Evolutionary conservation across 306 rosid species (phyloP).

Genomic region (Purshia tridentata): DNA sequence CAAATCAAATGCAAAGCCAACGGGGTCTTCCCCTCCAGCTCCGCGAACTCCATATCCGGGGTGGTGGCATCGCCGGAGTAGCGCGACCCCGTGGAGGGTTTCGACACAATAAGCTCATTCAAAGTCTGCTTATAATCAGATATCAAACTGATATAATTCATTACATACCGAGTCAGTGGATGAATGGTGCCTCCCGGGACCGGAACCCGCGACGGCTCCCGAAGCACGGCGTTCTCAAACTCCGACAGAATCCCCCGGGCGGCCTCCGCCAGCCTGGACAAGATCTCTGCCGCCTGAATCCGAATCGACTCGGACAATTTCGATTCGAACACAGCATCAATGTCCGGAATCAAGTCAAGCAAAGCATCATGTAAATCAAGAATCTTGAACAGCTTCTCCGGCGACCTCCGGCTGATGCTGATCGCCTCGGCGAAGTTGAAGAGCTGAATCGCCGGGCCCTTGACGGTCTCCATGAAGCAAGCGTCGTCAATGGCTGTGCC

Average conservation of each 20-base stretch:
- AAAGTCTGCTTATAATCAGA: conserved; percentile 82
- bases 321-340: conserved; percentile 79
- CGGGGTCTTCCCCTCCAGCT: conserved; percentile 75
- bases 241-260: conserved; percentile 90
- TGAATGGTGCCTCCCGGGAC: conserved; percentile 98
- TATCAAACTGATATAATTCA: conserved; percentile 91
- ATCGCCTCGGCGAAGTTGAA: conserved; percentile 92
- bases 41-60: conserved; percentile 89
- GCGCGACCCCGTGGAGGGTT: conserved; percentile 81
- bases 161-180: conserved; percentile 94
- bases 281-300: conserved; percentile 86
- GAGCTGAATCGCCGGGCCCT: conserved; percentile 89
- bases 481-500: conserved; percentile 84
- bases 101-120: conserved; percentile 86
- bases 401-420: conserved; percentile 86
- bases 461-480: conserved; percentile 91
- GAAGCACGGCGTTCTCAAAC: conserved; percentile 88
- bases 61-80: conserved; percentile 73
- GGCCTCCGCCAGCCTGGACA: conserved; percentile 91
- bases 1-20: conserved; percentile 92
- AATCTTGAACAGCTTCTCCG: conserved; percentile 90
- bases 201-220: conserved; percentile 81
- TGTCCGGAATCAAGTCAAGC: conserved; percentile 82
- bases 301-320: conserved; percentile 82
- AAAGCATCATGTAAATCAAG: conserved; percentile 87